These are phyloP conservation scores for Aspergillus brunneoviolaceus DNA, from an alignment of 2,329 filamentous ascomycete genomes.

Conservation along the genomic window DNA sequence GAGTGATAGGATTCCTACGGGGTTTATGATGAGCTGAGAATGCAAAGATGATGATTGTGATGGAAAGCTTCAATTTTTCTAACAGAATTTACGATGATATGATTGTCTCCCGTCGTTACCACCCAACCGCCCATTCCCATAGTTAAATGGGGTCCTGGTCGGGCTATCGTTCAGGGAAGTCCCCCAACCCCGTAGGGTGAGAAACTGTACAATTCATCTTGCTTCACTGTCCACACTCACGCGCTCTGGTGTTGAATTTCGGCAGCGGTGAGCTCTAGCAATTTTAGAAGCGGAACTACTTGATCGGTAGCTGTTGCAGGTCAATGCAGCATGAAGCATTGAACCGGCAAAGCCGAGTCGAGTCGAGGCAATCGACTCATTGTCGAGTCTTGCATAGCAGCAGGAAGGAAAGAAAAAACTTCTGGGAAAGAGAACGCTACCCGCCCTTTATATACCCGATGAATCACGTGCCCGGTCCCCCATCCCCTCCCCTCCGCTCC, in stretches of 20 bases:
- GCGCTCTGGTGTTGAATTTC: conserved; percentile 49
- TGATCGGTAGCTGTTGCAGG: conserved; percentile 1
- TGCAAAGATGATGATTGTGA: no score
- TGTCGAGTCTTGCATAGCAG: no score
- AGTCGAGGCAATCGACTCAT: no score
- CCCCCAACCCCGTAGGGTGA: conserved; percentile 20
- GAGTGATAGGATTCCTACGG: neutral
- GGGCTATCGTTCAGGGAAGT: conserved; percentile 40
- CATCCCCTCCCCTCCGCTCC: no score
- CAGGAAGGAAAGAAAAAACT: neutral
- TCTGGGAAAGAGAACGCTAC: neutral
- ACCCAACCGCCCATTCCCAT: conserved; percentile 46
- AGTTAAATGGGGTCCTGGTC: conserved; percentile 47
- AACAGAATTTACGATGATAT: conserved; percentile 7
- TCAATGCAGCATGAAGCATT: neutral
- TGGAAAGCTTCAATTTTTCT: neutral
- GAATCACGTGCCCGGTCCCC: conserved; percentile 9
- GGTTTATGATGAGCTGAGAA: no score
- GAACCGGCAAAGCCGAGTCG: neutral
- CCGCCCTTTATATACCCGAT: neutral
- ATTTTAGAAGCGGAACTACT: conserved; percentile 43
- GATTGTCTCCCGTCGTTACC: conserved; percentile 47
- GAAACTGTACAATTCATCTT: conserved; percentile 46
- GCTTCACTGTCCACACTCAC: conserved; percentile 60
- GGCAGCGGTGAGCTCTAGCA: conserved; percentile 59